phyloP scores from a whole-genome alignment of 2,329 filamentous ascomycete genomes.

The Thermothelomyces thermophilus region DNA sequence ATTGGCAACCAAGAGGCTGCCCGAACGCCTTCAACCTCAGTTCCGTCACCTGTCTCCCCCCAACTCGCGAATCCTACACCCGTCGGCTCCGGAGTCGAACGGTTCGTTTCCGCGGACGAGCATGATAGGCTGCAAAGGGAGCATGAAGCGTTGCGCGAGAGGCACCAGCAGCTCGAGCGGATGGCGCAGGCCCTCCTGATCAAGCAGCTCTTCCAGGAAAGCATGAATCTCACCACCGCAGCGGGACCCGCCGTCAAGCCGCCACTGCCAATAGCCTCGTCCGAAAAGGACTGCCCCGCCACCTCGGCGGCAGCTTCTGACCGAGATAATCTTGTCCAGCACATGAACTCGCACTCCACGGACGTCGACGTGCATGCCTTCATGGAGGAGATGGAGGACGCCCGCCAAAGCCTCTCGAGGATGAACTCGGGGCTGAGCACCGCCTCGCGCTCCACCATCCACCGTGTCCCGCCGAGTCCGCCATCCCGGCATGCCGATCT shows the following conservation, averaged over 20 bases:
- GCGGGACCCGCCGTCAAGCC: background rate
- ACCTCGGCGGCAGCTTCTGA: constrained; percentile 6
- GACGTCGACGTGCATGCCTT: constrained; percentile 23
- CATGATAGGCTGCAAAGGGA: constrained; percentile 18
- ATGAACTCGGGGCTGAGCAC: constrained; percentile 24
- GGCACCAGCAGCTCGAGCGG: constrained; percentile 17
- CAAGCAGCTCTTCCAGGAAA: constrained; percentile 7
- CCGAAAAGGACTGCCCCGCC: background rate
- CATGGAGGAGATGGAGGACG: constrained; percentile 25
- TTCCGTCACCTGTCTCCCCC: constrained; percentile 11
- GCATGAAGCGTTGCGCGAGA: constrained; percentile 15
- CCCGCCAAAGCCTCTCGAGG: constrained; percentile 19
- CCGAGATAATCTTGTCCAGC: constrained; percentile 24
- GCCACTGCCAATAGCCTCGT: background rate
- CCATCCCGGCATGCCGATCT: constrained; percentile 9
- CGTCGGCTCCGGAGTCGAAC: background rate
- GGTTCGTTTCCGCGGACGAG: constrained; percentile 16
- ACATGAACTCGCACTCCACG: constrained; percentile 27
- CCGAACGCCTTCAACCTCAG: constrained; percentile 15
- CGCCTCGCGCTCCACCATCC: constrained; percentile 23
- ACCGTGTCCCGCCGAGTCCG: constrained; percentile 26
- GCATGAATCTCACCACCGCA: background rate
- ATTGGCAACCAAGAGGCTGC: background rate
- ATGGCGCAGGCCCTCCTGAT: constrained; percentile 15
- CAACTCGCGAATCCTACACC: background rate